phyloP scores from a whole-genome alignment of 2,329 filamentous ascomycete genomes.

The Cladophialophora immunda region DNA sequence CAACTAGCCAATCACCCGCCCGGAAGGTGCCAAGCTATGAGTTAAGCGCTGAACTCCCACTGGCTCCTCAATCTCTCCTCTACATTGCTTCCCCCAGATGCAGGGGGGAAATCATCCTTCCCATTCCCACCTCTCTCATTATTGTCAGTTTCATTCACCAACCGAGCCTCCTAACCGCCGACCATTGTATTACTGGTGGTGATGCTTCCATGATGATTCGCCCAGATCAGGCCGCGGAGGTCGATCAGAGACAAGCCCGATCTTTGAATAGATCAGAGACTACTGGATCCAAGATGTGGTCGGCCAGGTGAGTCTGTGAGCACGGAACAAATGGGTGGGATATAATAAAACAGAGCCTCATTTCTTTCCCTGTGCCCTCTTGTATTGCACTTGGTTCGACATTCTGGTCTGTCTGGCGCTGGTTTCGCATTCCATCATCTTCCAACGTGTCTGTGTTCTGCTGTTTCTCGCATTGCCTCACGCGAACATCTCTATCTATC shows the following conservation, averaged over 20 bases:
- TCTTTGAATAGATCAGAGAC: constrained; percentile 19
- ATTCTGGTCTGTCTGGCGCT: constrained; percentile 18
- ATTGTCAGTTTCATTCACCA: constrained; percentile 11
- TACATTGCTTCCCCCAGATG: constrained; percentile 2
- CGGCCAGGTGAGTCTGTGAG: background rate
- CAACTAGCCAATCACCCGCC: background rate
- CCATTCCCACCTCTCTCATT: background rate
- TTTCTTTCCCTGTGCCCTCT: constrained; percentile 4
- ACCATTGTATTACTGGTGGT: constrained; percentile 4
- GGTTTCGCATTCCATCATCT: constrained; percentile 10
- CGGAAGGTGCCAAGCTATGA: background rate
- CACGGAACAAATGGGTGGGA: background rate
- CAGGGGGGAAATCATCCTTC: background rate
- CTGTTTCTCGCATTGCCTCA: background rate
- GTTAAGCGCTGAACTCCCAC: background rate
- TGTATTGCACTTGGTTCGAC: constrained; percentile 1
- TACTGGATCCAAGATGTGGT: background rate
- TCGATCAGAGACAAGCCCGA: constrained; percentile 10
- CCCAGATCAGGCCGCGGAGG: background rate
- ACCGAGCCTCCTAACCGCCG: constrained; percentile 20
- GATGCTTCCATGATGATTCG: constrained; percentile 11
- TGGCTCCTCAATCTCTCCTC: constrained; percentile 9
- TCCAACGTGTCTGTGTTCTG: constrained; percentile 4
- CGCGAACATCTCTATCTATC: background rate
- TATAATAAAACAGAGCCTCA: constrained; percentile 16